Conservation (phyloP, 169 alveolate species). For the Amoebophrya sp. region DNA sequence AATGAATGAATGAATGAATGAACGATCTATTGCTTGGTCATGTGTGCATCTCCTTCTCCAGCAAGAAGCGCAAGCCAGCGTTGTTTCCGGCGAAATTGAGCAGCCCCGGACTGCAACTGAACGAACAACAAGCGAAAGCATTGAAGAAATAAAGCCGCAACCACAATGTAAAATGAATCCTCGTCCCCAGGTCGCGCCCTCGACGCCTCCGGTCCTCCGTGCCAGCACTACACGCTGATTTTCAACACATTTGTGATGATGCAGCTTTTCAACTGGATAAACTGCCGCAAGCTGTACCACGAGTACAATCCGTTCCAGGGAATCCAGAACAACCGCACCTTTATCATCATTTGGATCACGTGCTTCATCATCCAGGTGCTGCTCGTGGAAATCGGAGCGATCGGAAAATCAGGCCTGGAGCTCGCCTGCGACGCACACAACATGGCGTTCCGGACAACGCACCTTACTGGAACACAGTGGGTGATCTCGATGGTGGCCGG, state of each 20-base stretch:
- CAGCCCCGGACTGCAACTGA: too few species aligned
- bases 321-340: conserved; percentile 19
- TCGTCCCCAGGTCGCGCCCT: background rate
- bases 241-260: conserved; percentile 65
- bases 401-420: background rate
- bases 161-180: too few species aligned
- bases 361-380: background rate
- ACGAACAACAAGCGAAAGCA: too few species aligned
- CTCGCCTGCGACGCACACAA: background rate
- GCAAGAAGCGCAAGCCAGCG: too few species aligned
- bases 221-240: conserved; percentile 56
- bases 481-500: background rate
- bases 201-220: conserved; percentile 21
- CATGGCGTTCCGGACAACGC: background rate
- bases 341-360: background rate
- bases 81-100: too few species aligned
- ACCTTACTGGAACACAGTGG: background rate
- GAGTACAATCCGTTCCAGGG: conserved; percentile 56
- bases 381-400: background rate
- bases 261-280: conserved; percentile 58
- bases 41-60: too few species aligned
- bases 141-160: too few species aligned
- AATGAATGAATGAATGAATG: too few species aligned
- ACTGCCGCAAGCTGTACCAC: conserved; percentile 61
- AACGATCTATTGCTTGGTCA: too few species aligned